phyloP scores from a whole-genome alignment of 2,329 filamentous ascomycete species.

The Metarhizium sp. region DNA sequence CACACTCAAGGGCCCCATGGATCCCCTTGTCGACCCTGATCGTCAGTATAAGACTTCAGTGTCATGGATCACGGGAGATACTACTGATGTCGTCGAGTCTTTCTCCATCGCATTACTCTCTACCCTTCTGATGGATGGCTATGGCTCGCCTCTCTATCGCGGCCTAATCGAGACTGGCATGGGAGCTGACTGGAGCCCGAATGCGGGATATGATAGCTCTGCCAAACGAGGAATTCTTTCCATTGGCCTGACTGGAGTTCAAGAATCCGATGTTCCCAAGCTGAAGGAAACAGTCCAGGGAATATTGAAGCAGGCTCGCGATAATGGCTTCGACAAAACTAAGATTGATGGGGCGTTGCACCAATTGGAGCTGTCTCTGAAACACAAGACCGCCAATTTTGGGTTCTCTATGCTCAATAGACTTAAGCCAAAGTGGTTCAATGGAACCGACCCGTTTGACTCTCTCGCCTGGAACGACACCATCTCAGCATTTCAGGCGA shows the following conservation, averaged over 20 bases:
- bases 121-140: constrained; percentile 82
- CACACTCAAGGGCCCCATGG: constrained; percentile 69
- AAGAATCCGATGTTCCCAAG: constrained; percentile 65
- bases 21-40: constrained; percentile 76
- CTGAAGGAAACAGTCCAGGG: constrained; percentile 66
- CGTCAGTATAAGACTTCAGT: constrained; percentile 91
- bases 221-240: constrained; percentile 76
- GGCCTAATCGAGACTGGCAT: constrained; percentile 82
- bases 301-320: constrained; percentile 59
- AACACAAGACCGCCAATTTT: constrained; percentile 95
- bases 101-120: constrained; percentile 79
- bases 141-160: constrained; percentile 86
- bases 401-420: constrained; percentile 85
- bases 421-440: constrained; percentile 89
- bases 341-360: constrained; percentile 94
- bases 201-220: constrained; percentile 81
- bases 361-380: constrained; percentile 83
- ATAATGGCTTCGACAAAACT: constrained; percentile 74
- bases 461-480: constrained; percentile 87
- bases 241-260: constrained; percentile 83
- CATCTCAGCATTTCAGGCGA: constrained; percentile 69
- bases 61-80: constrained; percentile 84
- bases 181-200: constrained; percentile 89
- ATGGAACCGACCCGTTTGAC: constrained; percentile 85
- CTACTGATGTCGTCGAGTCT: constrained; percentile 73